These are phyloP conservation scores for Mycena belliarum DNA, from an alignment of 768 basidiomycete genomes.

Conservation along the genomic window DNA sequence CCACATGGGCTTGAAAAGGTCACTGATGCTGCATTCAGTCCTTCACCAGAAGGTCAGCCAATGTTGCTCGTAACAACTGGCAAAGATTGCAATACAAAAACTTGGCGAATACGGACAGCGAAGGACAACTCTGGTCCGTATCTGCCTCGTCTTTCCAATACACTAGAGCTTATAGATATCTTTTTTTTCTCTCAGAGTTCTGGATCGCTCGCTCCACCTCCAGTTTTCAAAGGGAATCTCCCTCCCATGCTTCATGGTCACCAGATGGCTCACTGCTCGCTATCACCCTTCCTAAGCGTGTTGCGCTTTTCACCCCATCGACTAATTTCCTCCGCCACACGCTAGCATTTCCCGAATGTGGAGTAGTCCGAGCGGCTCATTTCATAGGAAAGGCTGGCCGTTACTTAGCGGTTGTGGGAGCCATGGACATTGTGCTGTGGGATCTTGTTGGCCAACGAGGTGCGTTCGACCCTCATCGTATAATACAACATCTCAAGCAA, in stretches of 20 bases:
- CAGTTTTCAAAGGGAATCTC: slow-evolving; percentile 65
- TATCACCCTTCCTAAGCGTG: slow-evolving; percentile 62
- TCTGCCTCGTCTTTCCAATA: not conserved
- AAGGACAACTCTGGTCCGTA: slow-evolving; percentile 52
- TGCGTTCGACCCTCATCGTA: no score
- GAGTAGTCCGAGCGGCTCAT: slow-evolving; percentile 42
- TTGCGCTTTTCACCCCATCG: slow-evolving; percentile 74
- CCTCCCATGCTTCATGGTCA: slow-evolving; percentile 75
- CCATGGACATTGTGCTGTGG: slow-evolving; percentile 63
- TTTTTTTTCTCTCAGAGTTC: slow-evolving; percentile 44
- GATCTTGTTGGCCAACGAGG: slow-evolving; percentile 66
- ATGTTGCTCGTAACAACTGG: slow-evolving; percentile 71
- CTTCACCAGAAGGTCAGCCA: slow-evolving; percentile 34
- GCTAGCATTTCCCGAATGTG: slow-evolving; percentile 58
- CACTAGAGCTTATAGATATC: not conserved
- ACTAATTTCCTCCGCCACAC: slow-evolving; percentile 62
- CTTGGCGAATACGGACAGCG: slow-evolving; percentile 67
- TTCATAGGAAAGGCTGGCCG: slow-evolving; percentile 78
- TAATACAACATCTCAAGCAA: not conserved
- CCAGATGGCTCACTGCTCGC: slow-evolving; percentile 85
- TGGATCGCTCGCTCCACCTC: slow-evolving; percentile 84
- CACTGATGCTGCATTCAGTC: slow-evolving; percentile 70
- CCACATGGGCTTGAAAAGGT: slow-evolving; percentile 76
- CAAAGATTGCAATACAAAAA: slow-evolving; percentile 73
- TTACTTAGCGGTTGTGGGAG: slow-evolving; percentile 59